A percentile compares a stretch with the other conserved stretches of the same genome.
Conservation (phyloP, 2,329 filamentous ascomycete genomes). For the Trichoderma hamatum region DNA sequence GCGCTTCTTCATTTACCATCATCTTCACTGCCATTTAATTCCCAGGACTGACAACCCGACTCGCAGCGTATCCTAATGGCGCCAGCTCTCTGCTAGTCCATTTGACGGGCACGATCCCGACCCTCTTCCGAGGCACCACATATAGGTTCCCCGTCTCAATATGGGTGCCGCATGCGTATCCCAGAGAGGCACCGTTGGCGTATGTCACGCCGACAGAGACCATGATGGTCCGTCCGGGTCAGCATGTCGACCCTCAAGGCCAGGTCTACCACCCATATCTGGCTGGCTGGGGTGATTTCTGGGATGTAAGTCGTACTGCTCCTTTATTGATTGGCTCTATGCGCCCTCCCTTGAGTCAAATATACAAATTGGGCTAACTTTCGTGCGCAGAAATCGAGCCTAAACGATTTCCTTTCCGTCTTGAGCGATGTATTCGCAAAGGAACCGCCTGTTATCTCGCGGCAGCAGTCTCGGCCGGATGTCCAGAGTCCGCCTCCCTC, state of each 20-base stretch:
- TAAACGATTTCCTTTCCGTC: constrained; percentile 80
- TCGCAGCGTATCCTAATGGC: constrained; percentile 82
- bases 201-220: constrained; percentile 87
- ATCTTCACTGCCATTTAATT: background rate
- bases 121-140: constrained; percentile 81
- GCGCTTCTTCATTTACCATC: background rate
- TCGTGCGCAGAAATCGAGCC: constrained; percentile 69
- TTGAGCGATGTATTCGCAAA: constrained; percentile 88
- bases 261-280: constrained; percentile 95
- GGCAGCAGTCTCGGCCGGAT: constrained; percentile 56
- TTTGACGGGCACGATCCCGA: constrained; percentile 86
- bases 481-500: constrained; percentile 34
- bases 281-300: constrained; percentile 83
- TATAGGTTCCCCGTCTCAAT: constrained; percentile 91
- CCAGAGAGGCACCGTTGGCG: constrained; percentile 78
- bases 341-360: background rate
- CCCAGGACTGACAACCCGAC: constrained; percentile 23
- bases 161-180: constrained; percentile 93
- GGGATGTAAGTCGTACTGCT: constrained; percentile 71
- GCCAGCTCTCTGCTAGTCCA: constrained; percentile 83
- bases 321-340: background rate
- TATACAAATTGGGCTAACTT: constrained; percentile 17
- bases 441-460: constrained; percentile 87
- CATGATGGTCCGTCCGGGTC: constrained; percentile 88
- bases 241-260: constrained; percentile 92